Conservation (phyloP, 371 early-diverging fungal genomes). For the Chytridium lagenaria region DNA sequence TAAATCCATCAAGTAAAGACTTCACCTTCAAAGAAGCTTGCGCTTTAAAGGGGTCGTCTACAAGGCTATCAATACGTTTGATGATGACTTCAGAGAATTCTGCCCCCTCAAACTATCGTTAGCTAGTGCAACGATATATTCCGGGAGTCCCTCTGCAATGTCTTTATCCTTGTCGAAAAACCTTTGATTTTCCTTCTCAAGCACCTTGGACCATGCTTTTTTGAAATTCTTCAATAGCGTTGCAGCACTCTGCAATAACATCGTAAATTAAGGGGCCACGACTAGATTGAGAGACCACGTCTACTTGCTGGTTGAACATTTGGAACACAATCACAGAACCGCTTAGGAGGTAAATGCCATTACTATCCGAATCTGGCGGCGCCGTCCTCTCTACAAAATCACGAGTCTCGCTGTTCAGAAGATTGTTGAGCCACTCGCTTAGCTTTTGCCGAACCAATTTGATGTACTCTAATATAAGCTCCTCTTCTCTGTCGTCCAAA, state of each 20-base stretch:
- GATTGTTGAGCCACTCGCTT: conserved; percentile 88
- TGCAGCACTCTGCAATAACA: conserved; percentile 83
- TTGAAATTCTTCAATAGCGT: conserved; percentile 80
- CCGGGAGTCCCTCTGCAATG: conserved; percentile 80
- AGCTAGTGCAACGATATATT: conserved; percentile 92
- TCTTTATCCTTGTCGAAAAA: conserved; percentile 75
- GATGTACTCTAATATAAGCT: conserved; percentile 84
- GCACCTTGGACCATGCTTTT: conserved; percentile 75
- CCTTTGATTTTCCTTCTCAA: conserved; percentile 74
- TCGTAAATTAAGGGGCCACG: conserved; percentile 86
- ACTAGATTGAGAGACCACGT: conserved; percentile 78
- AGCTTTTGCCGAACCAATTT: conserved; percentile 84
- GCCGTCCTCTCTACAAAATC: conserved; percentile 75
- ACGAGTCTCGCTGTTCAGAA: conserved; percentile 81
- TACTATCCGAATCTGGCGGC: conserved; percentile 79
- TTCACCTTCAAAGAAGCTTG: conserved; percentile 68
- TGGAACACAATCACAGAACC: conserved; percentile 89
- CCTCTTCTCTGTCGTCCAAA: conserved; percentile 91
- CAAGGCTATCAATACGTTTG: conserved; percentile 67
- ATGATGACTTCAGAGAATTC: conserved; percentile 87
- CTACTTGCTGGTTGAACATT: conserved; percentile 96
- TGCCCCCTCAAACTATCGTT: conserved; percentile 88
- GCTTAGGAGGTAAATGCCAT: conserved; percentile 78
- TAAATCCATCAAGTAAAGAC: conserved; percentile 74
- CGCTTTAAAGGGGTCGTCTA: conserved; percentile 71